A percentile compares a stretch with the other conserved stretches of the same genome.
Conservation (phyloP, 1,139 yeast genomes). For the Pichia sp. region DNA sequence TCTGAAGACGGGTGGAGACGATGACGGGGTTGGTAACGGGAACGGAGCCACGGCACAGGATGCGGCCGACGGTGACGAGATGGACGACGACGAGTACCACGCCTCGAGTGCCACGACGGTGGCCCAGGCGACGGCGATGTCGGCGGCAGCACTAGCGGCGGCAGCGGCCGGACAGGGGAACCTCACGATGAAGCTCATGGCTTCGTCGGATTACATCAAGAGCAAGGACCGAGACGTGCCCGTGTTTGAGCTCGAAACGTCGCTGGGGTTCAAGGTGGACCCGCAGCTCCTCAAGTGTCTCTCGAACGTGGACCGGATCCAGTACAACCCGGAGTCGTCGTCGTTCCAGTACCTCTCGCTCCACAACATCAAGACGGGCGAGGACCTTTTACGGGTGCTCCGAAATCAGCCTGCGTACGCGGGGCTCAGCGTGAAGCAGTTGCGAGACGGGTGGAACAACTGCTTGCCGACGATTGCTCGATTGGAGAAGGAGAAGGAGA, state of each 20-base stretch:
- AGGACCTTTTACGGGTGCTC: slow-evolving; percentile 69
- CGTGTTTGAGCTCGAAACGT: slow-evolving; percentile 55
- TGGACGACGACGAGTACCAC: background rate
- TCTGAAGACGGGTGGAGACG: background rate
- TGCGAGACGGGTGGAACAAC: slow-evolving; percentile 97
- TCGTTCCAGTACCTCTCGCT: slow-evolving; percentile 84
- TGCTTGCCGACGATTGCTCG: slow-evolving; percentile 73
- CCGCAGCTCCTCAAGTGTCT: slow-evolving; percentile 63
- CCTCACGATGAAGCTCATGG: slow-evolving; percentile 30
- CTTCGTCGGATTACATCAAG: slow-evolving; percentile 82
- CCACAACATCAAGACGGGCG: slow-evolving; percentile 79
- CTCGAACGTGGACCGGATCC: slow-evolving; percentile 70
- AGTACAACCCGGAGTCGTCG: slow-evolving; percentile 51
- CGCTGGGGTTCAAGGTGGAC: slow-evolving; percentile 41
- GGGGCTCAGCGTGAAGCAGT: slow-evolving; percentile 83
- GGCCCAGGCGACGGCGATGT: slow-evolving; percentile 1
- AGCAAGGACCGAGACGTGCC: slow-evolving; percentile 66
- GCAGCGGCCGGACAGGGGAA: slow-evolving; percentile 15
- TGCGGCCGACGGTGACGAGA: background rate
- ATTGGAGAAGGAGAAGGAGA: slow-evolving; percentile 69
- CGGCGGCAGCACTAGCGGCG: slow-evolving; percentile 13
- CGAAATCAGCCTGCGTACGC: slow-evolving; percentile 81
- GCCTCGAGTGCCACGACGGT: background rate
- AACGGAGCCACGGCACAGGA: background rate
- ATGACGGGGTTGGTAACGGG: background rate